A percentile compares a stretch with the other conserved stretches of the same genome.
These are phyloP conservation scores for Acanthochlamys bracteata DNA, from an alignment of 106 monocot species.

Conservation along the genomic window DNA sequence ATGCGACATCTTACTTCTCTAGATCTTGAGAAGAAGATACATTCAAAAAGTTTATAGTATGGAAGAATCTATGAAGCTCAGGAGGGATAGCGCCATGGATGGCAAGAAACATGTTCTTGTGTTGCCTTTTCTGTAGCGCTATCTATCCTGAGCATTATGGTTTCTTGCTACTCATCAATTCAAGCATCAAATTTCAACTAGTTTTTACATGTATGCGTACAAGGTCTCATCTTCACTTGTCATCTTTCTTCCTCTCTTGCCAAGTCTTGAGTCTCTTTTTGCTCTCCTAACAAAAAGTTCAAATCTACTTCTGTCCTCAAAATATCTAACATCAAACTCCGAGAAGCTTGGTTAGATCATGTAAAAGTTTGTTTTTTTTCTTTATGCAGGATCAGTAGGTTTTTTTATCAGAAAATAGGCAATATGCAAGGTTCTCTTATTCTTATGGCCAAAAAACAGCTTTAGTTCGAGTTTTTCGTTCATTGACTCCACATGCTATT, in stretches of 20 bases:
- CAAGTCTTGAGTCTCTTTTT: background rate
- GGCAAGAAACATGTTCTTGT: background rate
- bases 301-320: background rate
- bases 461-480: too few species aligned
- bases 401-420: too few species aligned
- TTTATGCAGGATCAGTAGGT: too few species aligned
- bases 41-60: conserved; percentile 10
- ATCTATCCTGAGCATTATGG: conserved; percentile 66
- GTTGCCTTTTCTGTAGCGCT: conserved; percentile 22
- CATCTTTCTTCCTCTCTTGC: background rate
- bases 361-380: too few species aligned
- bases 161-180: conserved; percentile 30
- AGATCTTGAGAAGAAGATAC: background rate
- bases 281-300: background rate
- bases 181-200: background rate
- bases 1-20: background rate
- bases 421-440: too few species aligned
- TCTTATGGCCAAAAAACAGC: too few species aligned
- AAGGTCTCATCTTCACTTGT: background rate
- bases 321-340: too few species aligned
- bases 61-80: conserved; percentile 58
- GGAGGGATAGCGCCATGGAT: conserved; percentile 61
- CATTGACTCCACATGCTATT: too few species aligned
- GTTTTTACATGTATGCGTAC: background rate
- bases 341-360: too few species aligned